phyloP scores from a whole-genome alignment of 2,329 filamentous ascomycete species.

The Colletotrichum musicola region DNA sequence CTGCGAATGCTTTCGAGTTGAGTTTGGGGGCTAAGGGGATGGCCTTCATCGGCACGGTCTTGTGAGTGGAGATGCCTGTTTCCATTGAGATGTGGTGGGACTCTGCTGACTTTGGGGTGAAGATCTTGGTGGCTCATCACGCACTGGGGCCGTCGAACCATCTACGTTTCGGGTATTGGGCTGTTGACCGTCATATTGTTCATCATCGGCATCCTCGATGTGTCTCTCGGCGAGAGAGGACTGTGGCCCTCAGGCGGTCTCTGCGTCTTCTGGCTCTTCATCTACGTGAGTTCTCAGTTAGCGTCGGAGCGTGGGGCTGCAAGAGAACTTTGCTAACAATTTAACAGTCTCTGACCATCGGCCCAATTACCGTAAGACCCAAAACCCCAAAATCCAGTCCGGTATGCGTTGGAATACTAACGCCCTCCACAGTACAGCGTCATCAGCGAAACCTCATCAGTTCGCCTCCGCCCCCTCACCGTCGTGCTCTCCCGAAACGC shows the following conservation, averaged over 20 bases:
- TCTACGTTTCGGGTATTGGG: conserved; percentile 56
- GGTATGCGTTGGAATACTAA: neutral
- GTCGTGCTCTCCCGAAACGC: conserved; percentile 57
- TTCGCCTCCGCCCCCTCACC: conserved; percentile 59
- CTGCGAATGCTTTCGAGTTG: conserved; percentile 54
- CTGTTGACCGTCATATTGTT: conserved; percentile 55
- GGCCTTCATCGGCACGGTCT: conserved; percentile 53
- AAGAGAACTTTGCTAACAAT: neutral
- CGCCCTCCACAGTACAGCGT: conserved; percentile 51
- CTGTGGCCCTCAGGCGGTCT: conserved; percentile 57
- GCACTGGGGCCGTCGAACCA: conserved; percentile 55
- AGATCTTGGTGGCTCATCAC: conserved; percentile 59
- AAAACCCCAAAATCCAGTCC: neutral
- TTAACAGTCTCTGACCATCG: conserved; percentile 52
- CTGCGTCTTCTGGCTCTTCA: conserved; percentile 57
- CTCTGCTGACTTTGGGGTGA: conserved; percentile 54
- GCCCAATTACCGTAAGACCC: conserved; percentile 57
- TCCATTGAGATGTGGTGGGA: too few relatives aligned
- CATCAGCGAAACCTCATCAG: conserved; percentile 57
- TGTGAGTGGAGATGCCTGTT: too few relatives aligned
- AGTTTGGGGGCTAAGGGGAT: conserved; percentile 55
- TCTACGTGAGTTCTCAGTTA: conserved; percentile 44
- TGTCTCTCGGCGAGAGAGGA: conserved; percentile 52
- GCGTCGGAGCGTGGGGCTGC: fast-evolving
- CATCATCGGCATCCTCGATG: conserved; percentile 55